Evolutionary conservation across 179 eudicot genomes (phyloP), one percentile per base, ranked within the genome.

Genomic region (Drosera spatulata): DNA sequence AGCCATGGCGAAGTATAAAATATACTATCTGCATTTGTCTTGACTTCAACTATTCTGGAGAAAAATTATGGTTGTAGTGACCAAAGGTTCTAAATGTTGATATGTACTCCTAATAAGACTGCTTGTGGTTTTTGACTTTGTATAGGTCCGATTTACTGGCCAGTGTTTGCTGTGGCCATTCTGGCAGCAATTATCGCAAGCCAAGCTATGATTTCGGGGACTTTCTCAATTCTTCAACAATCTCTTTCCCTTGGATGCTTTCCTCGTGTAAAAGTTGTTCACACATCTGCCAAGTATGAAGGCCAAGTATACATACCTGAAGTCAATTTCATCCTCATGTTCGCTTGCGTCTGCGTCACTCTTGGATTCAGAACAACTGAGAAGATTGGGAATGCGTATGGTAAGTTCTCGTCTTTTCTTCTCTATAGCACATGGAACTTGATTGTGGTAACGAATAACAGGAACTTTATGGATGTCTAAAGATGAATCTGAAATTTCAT

Each of bases 151-250:
- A 0, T 87, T 39, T 87, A 83, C 58, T 87, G 86, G 88, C 83
- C 86, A 3, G 69, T 73, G 75, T 85, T 87, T 49, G 77, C 70
- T 11, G 71, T 83, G 58, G 87, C 89, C 0, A 80, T 87, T 10
- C 7, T 79, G 58, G 84, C 95, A 39, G 77, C 95, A 14, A 82
- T 88, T 22, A 81, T 88, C 53, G 96, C 95, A 5, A 88, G 95
- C 46, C 96, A 88, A 64, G 79, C 90, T 3, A 66, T 81, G 82
- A 88, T 88, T 11, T 83, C 93, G 33, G 33, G 33, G 33, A 22
- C 33, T 22, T 22, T 22, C 33, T 22, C 33, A 22, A 22, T 22
- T 22, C 33, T 22, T 22, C 33, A 22, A 22, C 33, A 22, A 22
- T 22, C 33, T 22, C 33, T 22, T 22, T 22, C 33, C 33, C 33